These are phyloP conservation scores for Pyronema domesticum DNA, from an alignment of 495 filamentous ascomycete species.

Conservation along the genomic window DNA sequence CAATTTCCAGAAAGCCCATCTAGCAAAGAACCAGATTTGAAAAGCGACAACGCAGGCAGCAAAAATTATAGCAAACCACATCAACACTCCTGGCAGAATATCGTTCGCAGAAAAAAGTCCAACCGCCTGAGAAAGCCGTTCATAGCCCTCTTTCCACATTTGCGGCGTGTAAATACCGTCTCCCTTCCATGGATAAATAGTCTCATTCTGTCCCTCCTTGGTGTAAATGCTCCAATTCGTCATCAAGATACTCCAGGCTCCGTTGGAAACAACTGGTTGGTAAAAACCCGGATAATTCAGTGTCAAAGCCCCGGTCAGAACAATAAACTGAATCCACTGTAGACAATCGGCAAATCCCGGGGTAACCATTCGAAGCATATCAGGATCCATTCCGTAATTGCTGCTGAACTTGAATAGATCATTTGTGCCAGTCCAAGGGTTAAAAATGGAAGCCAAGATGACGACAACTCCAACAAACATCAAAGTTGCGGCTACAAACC, in stretches of 20 bases:
- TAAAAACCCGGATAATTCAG: conserved; percentile 87
- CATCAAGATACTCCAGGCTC: conserved; percentile 73
- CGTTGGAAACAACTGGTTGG: conserved; percentile 74
- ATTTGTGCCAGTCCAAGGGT: conserved; percentile 71
- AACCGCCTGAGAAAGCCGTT: conserved; percentile 61
- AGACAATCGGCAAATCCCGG: conserved; percentile 94
- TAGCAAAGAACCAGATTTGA: conserved; percentile 55
- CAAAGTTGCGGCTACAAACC: conserved; percentile 60
- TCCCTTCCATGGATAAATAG: conserved; percentile 6
- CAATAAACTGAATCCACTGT: conserved; percentile 89
- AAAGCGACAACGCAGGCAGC: conserved; percentile 47
- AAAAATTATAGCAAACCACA: conserved; percentile 67
- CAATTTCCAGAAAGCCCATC: conserved; percentile 55
- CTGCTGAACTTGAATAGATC: conserved; percentile 87
- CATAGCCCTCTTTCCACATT: conserved; percentile 53
- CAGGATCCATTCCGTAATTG: conserved; percentile 87
- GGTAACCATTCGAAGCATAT: conserved; percentile 79
- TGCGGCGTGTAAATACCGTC: conserved; percentile 70
- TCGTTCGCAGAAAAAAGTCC: conserved; percentile 60
- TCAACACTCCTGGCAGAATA: conserved; percentile 81
- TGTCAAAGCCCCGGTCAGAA: conserved; percentile 68
- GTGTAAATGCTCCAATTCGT: conserved; percentile 84
- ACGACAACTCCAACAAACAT: conserved; percentile 67
- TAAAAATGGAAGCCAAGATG: conserved; percentile 64
- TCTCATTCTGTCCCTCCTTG: conserved; percentile 37